phyloP scores from a whole-genome alignment of 768 basidiomycete species.

The Amanita brunnescens region DNA sequence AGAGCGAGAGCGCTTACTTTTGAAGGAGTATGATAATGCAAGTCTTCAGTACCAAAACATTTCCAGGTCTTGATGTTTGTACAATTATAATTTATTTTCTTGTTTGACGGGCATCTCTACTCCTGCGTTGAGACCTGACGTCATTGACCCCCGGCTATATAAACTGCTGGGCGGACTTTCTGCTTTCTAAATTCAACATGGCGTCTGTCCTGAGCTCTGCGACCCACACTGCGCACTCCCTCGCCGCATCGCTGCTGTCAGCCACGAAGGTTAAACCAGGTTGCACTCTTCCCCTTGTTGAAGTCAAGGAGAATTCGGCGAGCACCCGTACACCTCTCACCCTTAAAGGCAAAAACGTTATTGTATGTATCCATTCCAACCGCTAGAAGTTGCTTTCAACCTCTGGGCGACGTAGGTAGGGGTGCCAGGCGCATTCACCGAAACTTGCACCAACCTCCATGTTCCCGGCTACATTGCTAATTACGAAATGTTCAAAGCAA shows the following conservation, averaged over 20 bases:
- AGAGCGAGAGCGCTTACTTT: conserved; percentile 67
- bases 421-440: conserved; percentile 73
- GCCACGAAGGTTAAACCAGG: conserved; percentile 41
- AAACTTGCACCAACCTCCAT: conserved; percentile 54
- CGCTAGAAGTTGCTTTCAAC: not conserved
- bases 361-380: conserved; percentile 32
- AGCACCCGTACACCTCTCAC: conserved; percentile 32
- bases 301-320: conserved; percentile 54
- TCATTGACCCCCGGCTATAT: conserved; percentile 1
- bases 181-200: conserved; percentile 24
- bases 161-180: not conserved
- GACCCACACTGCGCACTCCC: conserved; percentile 45
- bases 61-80: conserved; percentile 49
- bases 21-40: conserved; percentile 70
- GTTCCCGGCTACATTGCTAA: conserved; percentile 55
- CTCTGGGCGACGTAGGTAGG: conserved; percentile 45
- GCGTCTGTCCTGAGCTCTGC: conserved; percentile 36
- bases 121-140: not conserved
- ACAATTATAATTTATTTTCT: conserved; percentile 5
- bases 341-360: conserved; percentile 52
- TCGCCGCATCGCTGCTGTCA: conserved; percentile 41
- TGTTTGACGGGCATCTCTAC: not conserved
- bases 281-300: conserved; percentile 35
- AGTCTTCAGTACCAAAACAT: conserved; percentile 76
- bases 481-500: conserved; percentile 64